These are phyloP conservation scores for Xerocomellus amylosporus DNA, from an alignment of 768 basidiomycete species.

Conservation along the genomic window DNA sequence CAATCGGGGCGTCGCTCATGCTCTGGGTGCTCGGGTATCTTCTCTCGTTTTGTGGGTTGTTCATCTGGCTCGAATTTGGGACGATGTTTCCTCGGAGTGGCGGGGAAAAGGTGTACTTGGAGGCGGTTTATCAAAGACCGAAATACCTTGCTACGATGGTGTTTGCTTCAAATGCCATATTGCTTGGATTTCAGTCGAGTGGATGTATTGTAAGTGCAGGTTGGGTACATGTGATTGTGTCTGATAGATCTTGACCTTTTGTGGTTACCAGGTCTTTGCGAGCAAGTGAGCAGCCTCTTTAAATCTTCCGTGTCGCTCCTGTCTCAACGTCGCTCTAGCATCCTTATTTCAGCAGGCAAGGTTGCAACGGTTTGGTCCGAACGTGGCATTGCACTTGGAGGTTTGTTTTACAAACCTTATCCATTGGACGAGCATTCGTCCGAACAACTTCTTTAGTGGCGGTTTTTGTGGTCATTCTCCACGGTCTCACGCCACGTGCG, in stretches of 20 bases:
- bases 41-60: slow-evolving; percentile 56
- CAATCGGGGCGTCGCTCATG: slow-evolving; percentile 58
- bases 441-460: slow-evolving; percentile 39
- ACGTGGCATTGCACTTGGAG: slow-evolving; percentile 58
- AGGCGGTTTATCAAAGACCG: slow-evolving; percentile 50
- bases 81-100: slow-evolving; percentile 63
- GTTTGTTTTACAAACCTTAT: slow-evolving; percentile 27
- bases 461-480: slow-evolving; percentile 46
- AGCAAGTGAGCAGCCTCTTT: slow-evolving; percentile 29
- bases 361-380: slow-evolving; percentile 45
- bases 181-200: slow-evolving; percentile 41
- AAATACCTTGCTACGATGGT: slow-evolving; percentile 47
- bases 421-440: background rate
- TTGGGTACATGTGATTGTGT: no score
- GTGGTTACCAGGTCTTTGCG: slow-evolving; percentile 32
- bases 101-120: slow-evolving; percentile 63
- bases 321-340: slow-evolving; percentile 30
- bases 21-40: slow-evolving; percentile 62
- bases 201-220: slow-evolving; percentile 46
- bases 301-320: no score
- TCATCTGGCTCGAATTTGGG: slow-evolving; percentile 63
- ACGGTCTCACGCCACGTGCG: slow-evolving; percentile 48
- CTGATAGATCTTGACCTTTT: no score
- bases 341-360: slow-evolving; percentile 46
- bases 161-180: slow-evolving; percentile 47